Evolutionary conservation across 2,329 filamentous ascomycete species (phyloP).

Genomic region (Colletotrichum chrysophilum): DNA sequence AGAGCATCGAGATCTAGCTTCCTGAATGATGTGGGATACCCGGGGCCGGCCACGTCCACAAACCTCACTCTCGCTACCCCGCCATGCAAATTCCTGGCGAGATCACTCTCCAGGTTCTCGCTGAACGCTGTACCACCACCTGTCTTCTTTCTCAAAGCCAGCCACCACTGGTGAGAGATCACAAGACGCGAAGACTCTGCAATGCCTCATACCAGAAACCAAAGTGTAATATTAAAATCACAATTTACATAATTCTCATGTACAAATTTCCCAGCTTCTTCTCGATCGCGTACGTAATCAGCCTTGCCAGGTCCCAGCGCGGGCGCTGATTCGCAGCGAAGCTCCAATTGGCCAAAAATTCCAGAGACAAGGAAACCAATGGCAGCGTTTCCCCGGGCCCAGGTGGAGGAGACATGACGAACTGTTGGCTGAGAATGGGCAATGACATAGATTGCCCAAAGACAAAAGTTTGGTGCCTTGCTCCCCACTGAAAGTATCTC

Average conservation of each 20-base stretch:
- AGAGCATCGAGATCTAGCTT: not conserved
- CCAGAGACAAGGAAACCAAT: constrained; percentile 9
- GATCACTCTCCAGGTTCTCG: not conserved
- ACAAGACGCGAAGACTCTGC: not conserved
- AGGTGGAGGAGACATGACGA: constrained; percentile 24
- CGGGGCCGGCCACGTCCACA: not conserved
- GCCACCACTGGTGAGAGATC: not conserved
- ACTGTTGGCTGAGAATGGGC: constrained; percentile 19
- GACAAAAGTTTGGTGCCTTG: constrained; percentile 5
- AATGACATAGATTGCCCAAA: constrained; percentile 18
- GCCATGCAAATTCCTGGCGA: not conserved
- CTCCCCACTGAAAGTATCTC: not conserved
- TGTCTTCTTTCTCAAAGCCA: not conserved
- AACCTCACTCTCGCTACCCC: not conserved
- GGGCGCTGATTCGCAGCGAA: not conserved
- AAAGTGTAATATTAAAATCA: not conserved
- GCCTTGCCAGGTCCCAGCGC: not conserved
- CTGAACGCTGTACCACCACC: not conserved
- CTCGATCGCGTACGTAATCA: constrained; percentile 7
- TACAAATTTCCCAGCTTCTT: not conserved
- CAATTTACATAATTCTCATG: not conserved
- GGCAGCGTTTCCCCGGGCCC: not conserved
- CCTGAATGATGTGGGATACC: not conserved
- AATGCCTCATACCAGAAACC: not conserved
- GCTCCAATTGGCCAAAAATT: constrained; percentile 10